Evolutionary conservation across 2,329 filamentous ascomycete species (phyloP), one percentile per base, ranked within the genome.

Genomic region (Bipolaris sorokiniana): DNA sequence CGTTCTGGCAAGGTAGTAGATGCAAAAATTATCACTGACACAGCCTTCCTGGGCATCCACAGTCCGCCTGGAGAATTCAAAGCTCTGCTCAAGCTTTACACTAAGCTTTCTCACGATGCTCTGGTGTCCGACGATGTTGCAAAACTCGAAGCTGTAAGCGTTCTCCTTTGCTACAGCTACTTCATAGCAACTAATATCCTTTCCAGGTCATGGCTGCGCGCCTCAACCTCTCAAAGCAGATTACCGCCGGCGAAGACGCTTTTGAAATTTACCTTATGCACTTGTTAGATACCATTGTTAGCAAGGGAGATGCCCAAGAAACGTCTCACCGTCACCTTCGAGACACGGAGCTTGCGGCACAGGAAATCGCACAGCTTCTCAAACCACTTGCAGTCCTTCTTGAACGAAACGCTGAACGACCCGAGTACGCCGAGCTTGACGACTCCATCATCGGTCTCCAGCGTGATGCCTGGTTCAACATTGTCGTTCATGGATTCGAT

Each of bases 391-490:
- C 95, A 7, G 82, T 92, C 1, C 84, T 99, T 50, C 90, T 96
- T 75, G 89, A 91, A 7, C 73, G 74, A 52, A 77, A 72, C 54
- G 70, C 62, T 51, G 64, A 61, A 54, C 78, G 78, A 52, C 85
- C 90, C 50, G 89, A 93, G 49, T 88, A 94, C 56, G 68, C 77
- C 18, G 72, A 77, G 37, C 75, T 80, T 13, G 72, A 78, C 28
- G 70, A 83, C 31, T 71, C 71, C 5, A 86, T 87, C 7, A 84
- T 90, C 59, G 85, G 86, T 23, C 79, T 96, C 54, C 85, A 95
- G 65, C 88, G 94, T 50, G 93, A 99, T 81, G 91, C 92, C 5
- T 99, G 95, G 95, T 98, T 97, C 79, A 99, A 99, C 70, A 92
- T 98, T 61, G 91, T 93, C 20, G 90, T 97, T 0, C 95, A 99